phyloP scores from a whole-genome alignment of 371 early-diverging fungal species.

The Haplosporangium sp. region DNA sequence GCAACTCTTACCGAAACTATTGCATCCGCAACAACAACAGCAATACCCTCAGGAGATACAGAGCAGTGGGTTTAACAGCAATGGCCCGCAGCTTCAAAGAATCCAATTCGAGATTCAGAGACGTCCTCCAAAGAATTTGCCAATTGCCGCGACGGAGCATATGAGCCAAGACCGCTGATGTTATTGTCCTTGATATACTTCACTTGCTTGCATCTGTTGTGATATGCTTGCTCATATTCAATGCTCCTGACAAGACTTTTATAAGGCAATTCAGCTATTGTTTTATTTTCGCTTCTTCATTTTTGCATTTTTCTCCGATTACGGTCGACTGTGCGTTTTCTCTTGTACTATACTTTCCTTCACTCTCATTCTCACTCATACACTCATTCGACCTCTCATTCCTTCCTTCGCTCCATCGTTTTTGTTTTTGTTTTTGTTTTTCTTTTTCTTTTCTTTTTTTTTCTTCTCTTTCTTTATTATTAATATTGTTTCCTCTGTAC shows the following conservation, averaged over 20 bases:
- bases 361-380: background rate
- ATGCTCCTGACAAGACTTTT: too few relatives aligned
- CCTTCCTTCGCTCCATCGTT: too few relatives aligned
- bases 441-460: background rate
- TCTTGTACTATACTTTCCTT: background rate
- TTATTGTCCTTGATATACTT: too few relatives aligned
- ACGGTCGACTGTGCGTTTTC: background rate
- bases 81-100: background rate
- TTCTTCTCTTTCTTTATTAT: background rate
- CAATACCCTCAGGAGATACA: too few relatives aligned
- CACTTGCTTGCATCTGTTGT: too few relatives aligned
- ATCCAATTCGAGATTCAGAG: constrained; percentile 2
- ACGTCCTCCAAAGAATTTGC: background rate
- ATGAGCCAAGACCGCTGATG: background rate
- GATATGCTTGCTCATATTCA: too few relatives aligned
- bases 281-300: background rate
- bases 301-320: background rate
- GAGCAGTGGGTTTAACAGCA: background rate
- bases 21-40: background rate
- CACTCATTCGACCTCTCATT: background rate
- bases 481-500: background rate
- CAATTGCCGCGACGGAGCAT: background rate
- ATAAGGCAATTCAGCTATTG: too few relatives aligned
- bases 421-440: background rate
- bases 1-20: background rate